Conservation (phyloP, 78 protist genomes). For the Dictyostelium brefeldianum region DNA sequence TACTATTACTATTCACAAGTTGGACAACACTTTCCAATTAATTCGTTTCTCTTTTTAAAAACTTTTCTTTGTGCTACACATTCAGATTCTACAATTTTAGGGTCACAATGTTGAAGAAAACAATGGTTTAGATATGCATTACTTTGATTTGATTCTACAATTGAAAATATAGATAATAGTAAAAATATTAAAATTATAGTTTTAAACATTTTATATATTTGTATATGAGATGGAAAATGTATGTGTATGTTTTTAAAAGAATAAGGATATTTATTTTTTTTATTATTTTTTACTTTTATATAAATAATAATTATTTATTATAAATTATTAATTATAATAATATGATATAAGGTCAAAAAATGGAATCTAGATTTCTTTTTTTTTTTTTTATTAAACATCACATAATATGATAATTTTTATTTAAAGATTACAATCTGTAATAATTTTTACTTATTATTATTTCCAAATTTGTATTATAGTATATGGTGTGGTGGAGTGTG, state of each 20-base stretch:
- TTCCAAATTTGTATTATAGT: background rate
- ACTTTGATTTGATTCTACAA: background rate
- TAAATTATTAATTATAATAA: too few species aligned
- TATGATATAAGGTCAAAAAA: too few species aligned
- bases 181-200: background rate
- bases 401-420: too few species aligned
- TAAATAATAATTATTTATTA: too few species aligned
- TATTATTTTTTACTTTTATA: background rate
- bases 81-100: background rate
- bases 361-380: too few species aligned
- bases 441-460: too few species aligned
- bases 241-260: background rate
- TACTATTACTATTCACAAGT: background rate
- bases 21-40: background rate
- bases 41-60: background rate
- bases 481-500: background rate
- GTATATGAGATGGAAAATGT: too few species aligned
- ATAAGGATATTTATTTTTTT: background rate
- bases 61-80: background rate
- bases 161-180: background rate
- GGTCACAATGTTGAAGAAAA: background rate
- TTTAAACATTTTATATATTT: background rate
- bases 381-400: too few species aligned
- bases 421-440: too few species aligned
- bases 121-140: background rate